Evolutionary conservation across 2,329 filamentous ascomycete genomes (phyloP), one percentile per base, ranked within the genome.

Genomic region (Diplocarpon mali): DNA sequence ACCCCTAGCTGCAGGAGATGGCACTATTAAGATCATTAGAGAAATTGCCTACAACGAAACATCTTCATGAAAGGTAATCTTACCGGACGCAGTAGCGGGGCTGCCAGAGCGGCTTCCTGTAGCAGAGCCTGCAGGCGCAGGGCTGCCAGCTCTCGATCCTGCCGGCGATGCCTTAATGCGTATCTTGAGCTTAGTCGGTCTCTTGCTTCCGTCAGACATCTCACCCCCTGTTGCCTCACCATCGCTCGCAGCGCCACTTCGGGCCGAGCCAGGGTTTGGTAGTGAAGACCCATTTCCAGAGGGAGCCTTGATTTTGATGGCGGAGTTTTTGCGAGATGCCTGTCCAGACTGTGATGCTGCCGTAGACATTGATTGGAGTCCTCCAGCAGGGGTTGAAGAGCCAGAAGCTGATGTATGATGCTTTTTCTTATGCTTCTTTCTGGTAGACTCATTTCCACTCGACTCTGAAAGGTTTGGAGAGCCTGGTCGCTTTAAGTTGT

Each of bases 391-490:
- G 8, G 76, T 80, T 11, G 67, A 67, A 14, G 72, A 68, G 15
- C 76, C 73, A 47, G 76, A 78, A 9, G 65, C 65, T 42, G 69
- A 62, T 12, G 67, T 60, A 1, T 65, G 64, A 50, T 77, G 73
- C 61, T 83, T 83, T 67, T 82, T 85, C 60, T 83, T 77, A 61
- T 75, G 76, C 68, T 85, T 86, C 66, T 92, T 88, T 53, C 83
- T 82, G 17, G 80, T 78, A 0, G 85, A 90, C 62, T 96, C 90
- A 55, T 89, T 93, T 42, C 87, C 90, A 61, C 87, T 94, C 9
- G 87, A 87, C 61, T 96, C 90, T 0, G 61, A 95, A 28, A 85
- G 72, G 52, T 89, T 83, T 2, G 89, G 87, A 13, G 88, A 95
- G 14, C 88, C 87, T 28, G 85, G 75, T 27, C 90, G 80, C 67